These are phyloP conservation scores for Tothia fuscella DNA, from an alignment of 2,329 filamentous ascomycete genomes.

Conservation along the genomic window DNA sequence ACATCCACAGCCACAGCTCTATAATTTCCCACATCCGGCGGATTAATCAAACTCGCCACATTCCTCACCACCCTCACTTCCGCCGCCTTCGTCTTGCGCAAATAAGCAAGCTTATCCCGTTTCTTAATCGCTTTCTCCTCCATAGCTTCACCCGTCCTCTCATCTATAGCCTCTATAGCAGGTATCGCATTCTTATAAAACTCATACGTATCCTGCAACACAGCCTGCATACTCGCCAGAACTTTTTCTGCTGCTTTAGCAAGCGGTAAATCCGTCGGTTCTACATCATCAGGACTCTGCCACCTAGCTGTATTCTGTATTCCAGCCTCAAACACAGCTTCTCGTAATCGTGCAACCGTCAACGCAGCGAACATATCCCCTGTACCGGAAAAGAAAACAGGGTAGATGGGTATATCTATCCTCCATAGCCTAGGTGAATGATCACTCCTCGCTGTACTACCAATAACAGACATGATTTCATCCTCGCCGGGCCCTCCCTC, in stretches of 20 bases:
- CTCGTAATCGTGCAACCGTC: conserved; percentile 74
- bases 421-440: conserved; percentile 72
- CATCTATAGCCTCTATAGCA: conserved; percentile 31
- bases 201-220: conserved; percentile 56
- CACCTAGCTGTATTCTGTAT: conserved; percentile 45
- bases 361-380: conserved; percentile 98
- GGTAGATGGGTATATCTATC: conserved; percentile 73
- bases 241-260: conserved; percentile 78
- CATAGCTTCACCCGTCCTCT: conserved; percentile 31
- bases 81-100: conserved; percentile 69
- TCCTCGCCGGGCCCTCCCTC: conserved; percentile 11
- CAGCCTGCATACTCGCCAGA: conserved; percentile 80
- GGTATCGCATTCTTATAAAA: conserved; percentile 55
- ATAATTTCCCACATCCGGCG: conserved; percentile 53
- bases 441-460: conserved; percentile 56
- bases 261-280: conserved; percentile 61
- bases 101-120: conserved; percentile 46
- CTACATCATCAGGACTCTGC: conserved; percentile 63
- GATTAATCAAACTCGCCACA: conserved; percentile 53
- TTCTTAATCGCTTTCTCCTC: conserved; percentile 24
- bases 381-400: conserved; percentile 92
- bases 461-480: conserved; percentile 55
- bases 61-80: conserved; percentile 78
- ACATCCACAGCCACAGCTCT: conserved; percentile 33
- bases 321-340: conserved; percentile 55